phyloP scores from a whole-genome alignment of 352 stramenopile species.

The Phytophthora foliorum region DNA sequence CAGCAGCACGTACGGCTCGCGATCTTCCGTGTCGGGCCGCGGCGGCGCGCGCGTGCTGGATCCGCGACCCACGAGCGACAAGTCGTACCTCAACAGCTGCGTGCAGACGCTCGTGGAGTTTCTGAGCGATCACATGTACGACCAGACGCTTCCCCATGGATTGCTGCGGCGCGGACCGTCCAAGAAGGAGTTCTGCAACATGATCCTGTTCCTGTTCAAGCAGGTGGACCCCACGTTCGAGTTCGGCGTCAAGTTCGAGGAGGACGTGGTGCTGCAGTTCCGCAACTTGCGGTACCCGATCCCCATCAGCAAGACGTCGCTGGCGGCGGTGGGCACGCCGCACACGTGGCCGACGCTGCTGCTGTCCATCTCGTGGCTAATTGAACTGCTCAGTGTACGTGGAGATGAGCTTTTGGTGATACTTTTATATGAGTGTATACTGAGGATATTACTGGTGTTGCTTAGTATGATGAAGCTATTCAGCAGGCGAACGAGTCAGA shows the following conservation, averaged over 20 bases:
- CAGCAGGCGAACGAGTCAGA: slow-evolving; percentile 64
- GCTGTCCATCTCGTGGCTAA: slow-evolving; percentile 96
- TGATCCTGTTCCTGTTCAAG: slow-evolving; percentile 97
- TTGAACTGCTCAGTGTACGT: slow-evolving; percentile 93
- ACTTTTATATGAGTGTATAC: slow-evolving; percentile 6
- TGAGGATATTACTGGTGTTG: slow-evolving; percentile 21
- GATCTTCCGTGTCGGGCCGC: slow-evolving; percentile 58
- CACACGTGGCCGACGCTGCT: slow-evolving; percentile 98
- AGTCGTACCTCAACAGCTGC: slow-evolving; percentile 92
- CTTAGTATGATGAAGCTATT: slow-evolving; percentile 87
- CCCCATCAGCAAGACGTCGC: slow-evolving; percentile 96
- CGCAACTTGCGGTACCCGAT: slow-evolving; percentile 95
- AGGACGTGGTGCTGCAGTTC: slow-evolving; percentile 77
- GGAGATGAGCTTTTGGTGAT: not conserved
- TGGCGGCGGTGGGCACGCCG: slow-evolving; percentile 94
- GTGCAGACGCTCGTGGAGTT: slow-evolving; percentile 96
- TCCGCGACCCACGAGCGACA: slow-evolving; percentile 91
- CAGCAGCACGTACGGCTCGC: slow-evolving; percentile 72
- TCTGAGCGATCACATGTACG: slow-evolving; percentile 92
- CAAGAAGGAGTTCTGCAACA: slow-evolving; percentile 98
- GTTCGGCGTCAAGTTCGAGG: slow-evolving; percentile 81
- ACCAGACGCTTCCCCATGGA: slow-evolving; percentile 92
- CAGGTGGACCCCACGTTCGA: slow-evolving; percentile 94
- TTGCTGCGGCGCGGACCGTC: slow-evolving; percentile 93
- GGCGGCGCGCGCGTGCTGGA: slow-evolving; percentile 66